phyloP scores from a whole-genome alignment of 805 yeast species.

The Hanseniaspora nectarophila region DNA sequence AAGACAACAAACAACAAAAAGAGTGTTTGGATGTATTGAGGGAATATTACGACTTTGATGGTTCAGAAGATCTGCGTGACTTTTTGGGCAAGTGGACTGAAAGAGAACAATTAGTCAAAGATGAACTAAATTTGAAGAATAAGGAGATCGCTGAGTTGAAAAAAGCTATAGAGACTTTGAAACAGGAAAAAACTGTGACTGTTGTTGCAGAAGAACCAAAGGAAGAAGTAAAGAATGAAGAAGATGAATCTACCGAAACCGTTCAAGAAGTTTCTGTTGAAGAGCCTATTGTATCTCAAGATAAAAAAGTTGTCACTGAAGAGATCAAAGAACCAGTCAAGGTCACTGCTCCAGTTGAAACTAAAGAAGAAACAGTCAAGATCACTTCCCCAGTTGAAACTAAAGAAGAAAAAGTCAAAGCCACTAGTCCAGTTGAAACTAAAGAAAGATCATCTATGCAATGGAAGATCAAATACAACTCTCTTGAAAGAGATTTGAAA shows the following conservation, averaged over 20 bases:
- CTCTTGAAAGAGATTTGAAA: conserved; percentile 13
- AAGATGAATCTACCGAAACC: conserved; percentile 14
- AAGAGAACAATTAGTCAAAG: conserved; percentile 6
- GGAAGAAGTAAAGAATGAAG: conserved; percentile 16
- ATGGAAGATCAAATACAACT: conserved; percentile 14
- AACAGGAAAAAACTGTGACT: not conserved
- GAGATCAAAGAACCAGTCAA: not conserved
- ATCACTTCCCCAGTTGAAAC: not conserved
- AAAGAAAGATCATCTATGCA: conserved; percentile 15
- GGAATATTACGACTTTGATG: conserved; percentile 4
- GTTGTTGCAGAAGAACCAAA: conserved; percentile 36
- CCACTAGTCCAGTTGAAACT: not conserved
- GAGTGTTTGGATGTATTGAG: conserved; percentile 2
- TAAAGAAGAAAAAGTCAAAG: not conserved
- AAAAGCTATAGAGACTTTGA: not conserved
- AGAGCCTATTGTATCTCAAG: not conserved
- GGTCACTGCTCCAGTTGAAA: not conserved
- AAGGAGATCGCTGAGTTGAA: conserved; percentile 8
- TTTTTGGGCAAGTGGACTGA: conserved; percentile 8
- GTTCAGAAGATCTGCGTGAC: conserved; percentile 5
- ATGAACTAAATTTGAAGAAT: conserved; percentile 2
- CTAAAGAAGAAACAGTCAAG: conserved; percentile 9
- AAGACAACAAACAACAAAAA: not conserved
- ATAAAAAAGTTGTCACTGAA: not conserved
- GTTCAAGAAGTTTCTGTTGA: conserved; percentile 21